Percentiles rank a stretch among this genome's conserved stretches.
Evolutionary conservation across 2,329 filamentous ascomycete genomes (phyloP).

Genomic region (Colletotrichum horii): DNA sequence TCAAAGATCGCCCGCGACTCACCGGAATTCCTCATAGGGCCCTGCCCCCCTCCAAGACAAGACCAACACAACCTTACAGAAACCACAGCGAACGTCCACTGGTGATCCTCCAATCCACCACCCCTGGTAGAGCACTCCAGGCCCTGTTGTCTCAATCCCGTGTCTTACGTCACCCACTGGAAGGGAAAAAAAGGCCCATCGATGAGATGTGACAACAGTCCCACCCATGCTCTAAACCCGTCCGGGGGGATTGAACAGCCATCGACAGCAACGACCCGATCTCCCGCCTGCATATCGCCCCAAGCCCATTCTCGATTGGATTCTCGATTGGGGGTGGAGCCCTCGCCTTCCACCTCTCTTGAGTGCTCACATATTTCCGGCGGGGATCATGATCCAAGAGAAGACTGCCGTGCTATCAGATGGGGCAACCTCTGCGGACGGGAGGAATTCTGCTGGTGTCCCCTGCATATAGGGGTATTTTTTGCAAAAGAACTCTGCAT

Average conservation of each 20-base stretch:
- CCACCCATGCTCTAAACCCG: not conserved
- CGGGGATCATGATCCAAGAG: not conserved
- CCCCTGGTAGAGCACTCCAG: not conserved
- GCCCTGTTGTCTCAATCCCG: not conserved
- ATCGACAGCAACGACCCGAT: conserved; percentile 2
- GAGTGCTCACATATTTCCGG: not conserved
- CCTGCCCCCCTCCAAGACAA: not conserved
- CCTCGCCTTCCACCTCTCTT: not conserved
- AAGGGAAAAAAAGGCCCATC: not conserved
- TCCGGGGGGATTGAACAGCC: not conserved
- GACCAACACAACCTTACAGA: not conserved
- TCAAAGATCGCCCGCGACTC: not conserved
- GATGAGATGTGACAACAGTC: not conserved
- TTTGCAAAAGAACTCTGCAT: not conserved
- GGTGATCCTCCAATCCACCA: not conserved
- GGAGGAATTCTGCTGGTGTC: not conserved
- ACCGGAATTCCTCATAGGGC: not conserved
- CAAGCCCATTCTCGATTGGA: not conserved
- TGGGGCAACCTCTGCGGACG: not conserved
- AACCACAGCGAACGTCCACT: not conserved
- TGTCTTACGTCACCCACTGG: not conserved
- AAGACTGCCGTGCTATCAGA: not conserved
- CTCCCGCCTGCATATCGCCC: not conserved
- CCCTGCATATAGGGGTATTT: not conserved
- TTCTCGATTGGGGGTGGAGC: not conserved